Evolutionary conservation across 768 basidiomycete genomes (phyloP).

Genomic region (Fomitopsis serialis): DNA sequence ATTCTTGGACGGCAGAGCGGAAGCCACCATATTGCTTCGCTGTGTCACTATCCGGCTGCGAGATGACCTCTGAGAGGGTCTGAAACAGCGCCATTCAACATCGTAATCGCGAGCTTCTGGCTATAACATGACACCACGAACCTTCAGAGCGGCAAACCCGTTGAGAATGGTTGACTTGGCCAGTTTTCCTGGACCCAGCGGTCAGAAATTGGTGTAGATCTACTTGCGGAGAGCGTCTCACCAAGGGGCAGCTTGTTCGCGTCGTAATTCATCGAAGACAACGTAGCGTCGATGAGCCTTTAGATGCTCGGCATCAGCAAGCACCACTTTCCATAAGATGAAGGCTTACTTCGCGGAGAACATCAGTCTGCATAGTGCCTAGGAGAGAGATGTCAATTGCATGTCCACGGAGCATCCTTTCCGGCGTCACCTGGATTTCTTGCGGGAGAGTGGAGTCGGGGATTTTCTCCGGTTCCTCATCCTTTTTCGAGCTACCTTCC

Average conservation of each 20-base stretch:
- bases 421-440: conserved; percentile 38
- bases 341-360: conserved; percentile 42
- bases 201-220: neutral
- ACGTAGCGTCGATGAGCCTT: conserved; percentile 48
- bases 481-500: conserved; percentile 21
- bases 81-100: neutral
- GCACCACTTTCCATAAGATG: neutral
- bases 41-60: conserved; percentile 35
- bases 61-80: conserved; percentile 38
- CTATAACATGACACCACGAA: conserved; percentile 6
- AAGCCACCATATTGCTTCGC: conserved; percentile 34
- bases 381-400: neutral
- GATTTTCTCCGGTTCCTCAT: conserved; percentile 29
- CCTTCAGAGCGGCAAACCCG: conserved; percentile 57
- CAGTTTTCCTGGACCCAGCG: conserved; percentile 40
- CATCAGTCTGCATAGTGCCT: conserved; percentile 46
- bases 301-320: neutral
- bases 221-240: conserved; percentile 9
- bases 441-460: conserved; percentile 40
- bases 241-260: conserved; percentile 60
- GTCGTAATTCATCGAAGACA: conserved; percentile 63
- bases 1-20: conserved; percentile 35
- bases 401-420: neutral
- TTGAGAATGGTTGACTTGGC: conserved; percentile 54
- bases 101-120: neutral